Percentiles rank a stretch among this genome's conserved stretches.
phyloP scores from a whole-genome alignment of 2,329 filamentous ascomycete genomes.

The Nigrospora osmanthi region DNA sequence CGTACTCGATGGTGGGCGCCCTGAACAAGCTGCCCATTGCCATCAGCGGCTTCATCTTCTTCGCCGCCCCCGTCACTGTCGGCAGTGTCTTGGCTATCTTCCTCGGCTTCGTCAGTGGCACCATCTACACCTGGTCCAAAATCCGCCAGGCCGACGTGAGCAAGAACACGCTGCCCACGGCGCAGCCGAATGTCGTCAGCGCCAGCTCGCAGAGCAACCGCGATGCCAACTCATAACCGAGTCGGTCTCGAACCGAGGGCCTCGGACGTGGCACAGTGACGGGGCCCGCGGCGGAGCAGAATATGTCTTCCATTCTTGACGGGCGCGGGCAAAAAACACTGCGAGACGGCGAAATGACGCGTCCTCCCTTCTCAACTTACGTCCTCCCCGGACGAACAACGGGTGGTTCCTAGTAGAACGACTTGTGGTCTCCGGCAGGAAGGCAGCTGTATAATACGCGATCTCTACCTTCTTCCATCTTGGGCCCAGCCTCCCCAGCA shows the following conservation, averaged over 20 bases:
- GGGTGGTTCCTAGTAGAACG: too few relatives aligned
- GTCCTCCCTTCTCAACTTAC: too few relatives aligned
- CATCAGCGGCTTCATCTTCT: conserved; percentile 87
- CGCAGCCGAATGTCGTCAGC: conserved; percentile 69
- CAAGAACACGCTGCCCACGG: conserved; percentile 61
- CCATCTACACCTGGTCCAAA: conserved; percentile 85
- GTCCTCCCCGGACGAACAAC: too few relatives aligned
- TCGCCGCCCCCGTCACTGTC: conserved; percentile 86
- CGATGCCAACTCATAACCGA: conserved; percentile 63
- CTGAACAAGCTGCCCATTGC: conserved; percentile 98
- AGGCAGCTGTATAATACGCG: too few relatives aligned
- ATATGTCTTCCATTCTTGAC: conserved; percentile 1
- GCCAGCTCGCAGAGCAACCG: conserved; percentile 87
- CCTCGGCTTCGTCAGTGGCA: conserved; percentile 83
- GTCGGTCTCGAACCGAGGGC: not conserved
- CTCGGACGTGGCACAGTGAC: not conserved
- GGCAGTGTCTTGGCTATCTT: conserved; percentile 87
- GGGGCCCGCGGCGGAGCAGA: conserved; percentile 1
- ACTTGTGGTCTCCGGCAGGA: too few relatives aligned
- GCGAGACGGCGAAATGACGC: too few relatives aligned
- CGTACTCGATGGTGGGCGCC: conserved; percentile 97
- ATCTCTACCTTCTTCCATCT: too few relatives aligned
- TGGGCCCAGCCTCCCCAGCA: too few relatives aligned
- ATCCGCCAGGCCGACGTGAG: conserved; percentile 65
- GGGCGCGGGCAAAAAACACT: not conserved